Evolutionary conservation across 129 eudicot species (phyloP).

Genomic region (Lactuca saligna): DNA sequence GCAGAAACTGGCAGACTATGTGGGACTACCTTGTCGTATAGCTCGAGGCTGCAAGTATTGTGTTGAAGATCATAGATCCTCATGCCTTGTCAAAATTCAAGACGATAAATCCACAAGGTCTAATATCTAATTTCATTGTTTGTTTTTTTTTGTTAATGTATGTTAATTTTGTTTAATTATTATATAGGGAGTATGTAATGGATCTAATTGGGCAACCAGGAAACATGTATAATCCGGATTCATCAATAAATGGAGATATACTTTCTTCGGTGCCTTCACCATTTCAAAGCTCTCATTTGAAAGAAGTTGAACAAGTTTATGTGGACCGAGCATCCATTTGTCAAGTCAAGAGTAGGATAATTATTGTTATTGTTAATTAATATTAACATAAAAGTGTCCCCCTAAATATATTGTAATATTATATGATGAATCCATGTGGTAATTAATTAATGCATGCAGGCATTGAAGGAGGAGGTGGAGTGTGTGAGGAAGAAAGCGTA

Average conservation of each 20-base stretch:
- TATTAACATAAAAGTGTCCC: too few relatives aligned
- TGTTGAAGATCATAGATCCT: constrained; percentile 73
- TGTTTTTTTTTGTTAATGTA: not conserved
- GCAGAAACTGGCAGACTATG: constrained; percentile 88
- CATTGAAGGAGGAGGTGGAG: constrained; percentile 33
- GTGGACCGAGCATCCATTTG: constrained; percentile 39
- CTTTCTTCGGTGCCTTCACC: constrained; percentile 77
- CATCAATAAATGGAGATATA: constrained; percentile 70
- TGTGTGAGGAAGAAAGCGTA: constrained; percentile 23
- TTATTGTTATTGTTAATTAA: too few relatives aligned
- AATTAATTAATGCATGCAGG: constrained; percentile 6
- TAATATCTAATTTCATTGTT: not conserved
- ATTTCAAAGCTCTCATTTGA: constrained; percentile 70
- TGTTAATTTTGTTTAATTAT: not conserved
- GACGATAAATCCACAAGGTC: constrained; percentile 65
- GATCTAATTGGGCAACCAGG: constrained; percentile 91
- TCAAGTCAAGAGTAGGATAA: constrained; percentile 41
- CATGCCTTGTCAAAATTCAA: constrained; percentile 77
- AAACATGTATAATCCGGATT: constrained; percentile 69
- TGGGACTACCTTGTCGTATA: constrained; percentile 92
- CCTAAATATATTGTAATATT: too few relatives aligned
- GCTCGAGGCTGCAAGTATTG: constrained; percentile 97
- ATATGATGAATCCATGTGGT: too few relatives aligned
- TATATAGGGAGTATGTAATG: constrained; percentile 89
- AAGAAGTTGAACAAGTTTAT: constrained; percentile 58